A percentile compares a stretch with the other conserved stretches of the same genome.
These are phyloP conservation scores for Candida vaughaniae DNA, from an alignment of 805 yeast genomes.

Conservation along the genomic window DNA sequence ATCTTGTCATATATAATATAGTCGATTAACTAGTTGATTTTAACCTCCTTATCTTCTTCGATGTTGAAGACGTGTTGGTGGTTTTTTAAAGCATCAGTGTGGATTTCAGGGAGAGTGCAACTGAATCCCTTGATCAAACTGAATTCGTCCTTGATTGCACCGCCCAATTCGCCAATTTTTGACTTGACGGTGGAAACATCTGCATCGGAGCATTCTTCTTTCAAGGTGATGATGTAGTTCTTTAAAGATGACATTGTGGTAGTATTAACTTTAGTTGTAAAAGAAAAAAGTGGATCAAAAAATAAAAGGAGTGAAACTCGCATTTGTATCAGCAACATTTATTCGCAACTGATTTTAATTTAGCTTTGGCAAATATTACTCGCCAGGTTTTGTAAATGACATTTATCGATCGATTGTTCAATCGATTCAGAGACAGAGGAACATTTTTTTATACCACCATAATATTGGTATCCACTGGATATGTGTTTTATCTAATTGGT, in stretches of 20 bases:
- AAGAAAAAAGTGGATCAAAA: neutral
- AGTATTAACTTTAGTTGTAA: too few relatives aligned
- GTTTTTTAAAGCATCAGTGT: slow-evolving; percentile 44
- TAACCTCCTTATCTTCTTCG: slow-evolving; percentile 70
- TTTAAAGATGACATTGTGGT: slow-evolving; percentile 18
- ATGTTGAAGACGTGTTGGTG: slow-evolving; percentile 55
- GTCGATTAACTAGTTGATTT: slow-evolving; percentile 39
- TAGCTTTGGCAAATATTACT: neutral
- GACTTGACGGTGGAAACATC: slow-evolving; percentile 46
- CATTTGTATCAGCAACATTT: neutral
- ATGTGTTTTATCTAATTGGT: slow-evolving; percentile 22
- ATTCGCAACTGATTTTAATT: neutral
- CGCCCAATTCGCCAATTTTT: slow-evolving; percentile 53
- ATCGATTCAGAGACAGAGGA: slow-evolving; percentile 31
- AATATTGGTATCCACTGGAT: slow-evolving; percentile 27
- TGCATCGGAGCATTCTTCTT: slow-evolving; percentile 42
- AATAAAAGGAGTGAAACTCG: too few relatives aligned
- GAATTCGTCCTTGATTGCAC: slow-evolving; percentile 59
- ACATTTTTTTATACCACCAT: slow-evolving; percentile 34
- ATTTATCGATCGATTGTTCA: slow-evolving; percentile 29
- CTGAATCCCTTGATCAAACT: slow-evolving; percentile 66
- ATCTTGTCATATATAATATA: too few relatives aligned
- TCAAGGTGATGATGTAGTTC: slow-evolving; percentile 44
- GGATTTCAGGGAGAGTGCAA: slow-evolving; percentile 56
- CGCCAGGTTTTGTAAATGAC: slow-evolving; percentile 22